phyloP scores from a whole-genome alignment of 257 asterid genomes.

The Euphrasia confusa region DNA sequence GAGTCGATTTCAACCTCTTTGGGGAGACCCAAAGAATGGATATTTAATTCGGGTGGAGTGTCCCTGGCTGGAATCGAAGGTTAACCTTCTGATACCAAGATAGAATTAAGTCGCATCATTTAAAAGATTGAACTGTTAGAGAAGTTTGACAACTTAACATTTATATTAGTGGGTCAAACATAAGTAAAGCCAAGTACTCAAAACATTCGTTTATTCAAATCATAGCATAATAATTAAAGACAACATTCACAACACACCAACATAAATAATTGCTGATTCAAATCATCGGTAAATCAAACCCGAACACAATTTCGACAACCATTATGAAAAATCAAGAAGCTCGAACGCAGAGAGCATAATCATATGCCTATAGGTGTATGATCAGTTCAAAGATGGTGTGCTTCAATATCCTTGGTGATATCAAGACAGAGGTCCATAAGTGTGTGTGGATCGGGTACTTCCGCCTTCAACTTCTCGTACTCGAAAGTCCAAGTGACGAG shows the following conservation, averaged over 20 bases:
- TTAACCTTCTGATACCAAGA: too few relatives aligned
- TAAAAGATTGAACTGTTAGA: too few relatives aligned
- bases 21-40: too few relatives aligned
- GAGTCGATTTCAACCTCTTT: too few relatives aligned
- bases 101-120: too few relatives aligned
- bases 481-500: constrained; percentile 37
- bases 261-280: background rate
- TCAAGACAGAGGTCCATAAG: constrained; percentile 20
- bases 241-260: background rate
- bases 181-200: too few relatives aligned
- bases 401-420: constrained; percentile 29
- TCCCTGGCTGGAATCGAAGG: too few relatives aligned
- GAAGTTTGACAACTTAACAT: too few relatives aligned
- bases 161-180: too few relatives aligned
- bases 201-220: too few relatives aligned
- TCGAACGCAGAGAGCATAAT: background rate
- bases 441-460: constrained; percentile 34
- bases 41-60: too few relatives aligned
- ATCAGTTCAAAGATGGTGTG: constrained; percentile 26
- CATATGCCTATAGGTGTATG: background rate
- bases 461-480: constrained; percentile 37
- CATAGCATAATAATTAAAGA: too few relatives aligned
- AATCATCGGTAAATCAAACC: background rate
- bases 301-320: background rate
- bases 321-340: background rate